A percentile compares a stretch with the other conserved stretches of the same genome.
Evolutionary conservation across 2,329 filamentous ascomycete genomes (phyloP).

Genomic region (Botrytis paeoniae): DNA sequence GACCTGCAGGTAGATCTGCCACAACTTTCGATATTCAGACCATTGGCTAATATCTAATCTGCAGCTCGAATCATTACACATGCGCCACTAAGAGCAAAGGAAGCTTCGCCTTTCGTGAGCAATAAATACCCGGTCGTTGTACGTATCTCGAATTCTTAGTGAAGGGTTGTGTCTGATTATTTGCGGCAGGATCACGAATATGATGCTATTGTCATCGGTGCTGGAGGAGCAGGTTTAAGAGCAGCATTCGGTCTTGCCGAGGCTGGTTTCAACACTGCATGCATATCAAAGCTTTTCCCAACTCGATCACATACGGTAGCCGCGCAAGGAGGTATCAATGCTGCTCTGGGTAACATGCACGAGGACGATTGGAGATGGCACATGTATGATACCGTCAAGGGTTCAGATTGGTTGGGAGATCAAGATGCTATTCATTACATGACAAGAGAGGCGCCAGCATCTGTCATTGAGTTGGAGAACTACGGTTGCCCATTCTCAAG

Average conservation of each 20-base stretch:
- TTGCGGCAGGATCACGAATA: conserved; percentile 83
- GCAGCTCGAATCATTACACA: conserved; percentile 82
- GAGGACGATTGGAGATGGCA: conserved; percentile 99
- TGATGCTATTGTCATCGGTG: conserved; percentile 75
- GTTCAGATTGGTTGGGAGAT: conserved; percentile 95
- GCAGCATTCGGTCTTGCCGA: conserved; percentile 63
- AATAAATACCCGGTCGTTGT: conserved; percentile 91
- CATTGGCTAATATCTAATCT: conserved; percentile 25
- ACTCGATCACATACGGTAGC: conserved; percentile 64
- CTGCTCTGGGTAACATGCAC: conserved; percentile 69
- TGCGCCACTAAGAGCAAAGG: conserved; percentile 84
- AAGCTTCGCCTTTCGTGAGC: conserved; percentile 82
- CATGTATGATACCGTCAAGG: conserved; percentile 99
- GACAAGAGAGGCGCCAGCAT: conserved; percentile 89
- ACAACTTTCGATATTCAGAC: not conserved
- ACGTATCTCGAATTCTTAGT: conserved; percentile 39
- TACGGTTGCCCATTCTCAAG: conserved; percentile 96
- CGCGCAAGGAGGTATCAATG: conserved; percentile 64
- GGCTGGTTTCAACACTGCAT: conserved; percentile 62
- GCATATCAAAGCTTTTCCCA: conserved; percentile 64
- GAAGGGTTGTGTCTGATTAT: conserved; percentile 23
- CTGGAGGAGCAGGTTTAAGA: conserved; percentile 61
- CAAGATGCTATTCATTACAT: conserved; percentile 99
- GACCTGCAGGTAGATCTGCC: conserved; percentile 63
- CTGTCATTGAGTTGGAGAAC: conserved; percentile 92